These are phyloP conservation scores for Suhomyces maxii DNA, from an alignment of 1,139 yeast species.

Conservation along the genomic window DNA sequence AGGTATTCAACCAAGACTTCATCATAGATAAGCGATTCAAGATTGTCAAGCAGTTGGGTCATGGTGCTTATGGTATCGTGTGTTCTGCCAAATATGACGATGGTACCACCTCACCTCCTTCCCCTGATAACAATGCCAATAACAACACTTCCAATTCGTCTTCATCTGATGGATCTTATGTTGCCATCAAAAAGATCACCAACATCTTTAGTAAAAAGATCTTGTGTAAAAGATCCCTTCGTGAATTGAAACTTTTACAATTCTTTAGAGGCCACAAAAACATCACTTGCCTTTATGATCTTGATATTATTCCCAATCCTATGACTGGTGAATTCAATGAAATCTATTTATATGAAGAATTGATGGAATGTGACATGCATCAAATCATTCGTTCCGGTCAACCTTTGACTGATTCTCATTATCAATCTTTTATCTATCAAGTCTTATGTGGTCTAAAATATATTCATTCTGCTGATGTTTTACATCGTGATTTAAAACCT, in stretches of 20 bases:
- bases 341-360: constrained; percentile 85
- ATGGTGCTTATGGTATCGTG: constrained; percentile 96
- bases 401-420: constrained; percentile 91
- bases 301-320: constrained; percentile 85
- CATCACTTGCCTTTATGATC: constrained; percentile 89
- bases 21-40: constrained; percentile 83
- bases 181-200: constrained; percentile 93
- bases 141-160: constrained; percentile 9
- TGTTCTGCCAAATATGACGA: constrained; percentile 90
- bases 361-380: constrained; percentile 98
- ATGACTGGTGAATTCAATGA: constrained; percentile 76
- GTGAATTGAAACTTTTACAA: constrained; percentile 83
- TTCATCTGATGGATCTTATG: constrained; percentile 42
- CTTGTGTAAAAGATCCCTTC: constrained; percentile 81
- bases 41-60: constrained; percentile 88
- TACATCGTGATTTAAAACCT: constrained; percentile 93
- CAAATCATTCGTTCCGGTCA: constrained; percentile 94
- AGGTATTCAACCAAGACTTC: constrained; percentile 87
- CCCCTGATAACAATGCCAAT: constrained; percentile 6
- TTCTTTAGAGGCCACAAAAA: constrained; percentile 93
- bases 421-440: constrained; percentile 90
- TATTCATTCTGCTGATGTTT: constrained; percentile 93
- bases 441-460: constrained; percentile 89
- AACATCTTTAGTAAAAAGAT: constrained; percentile 87
- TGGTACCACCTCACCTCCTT: constrained; percentile 32